These are phyloP conservation scores for Globisporangium uncinulatum DNA, from an alignment of 352 stramenopile species.

Conservation along the genomic window DNA sequence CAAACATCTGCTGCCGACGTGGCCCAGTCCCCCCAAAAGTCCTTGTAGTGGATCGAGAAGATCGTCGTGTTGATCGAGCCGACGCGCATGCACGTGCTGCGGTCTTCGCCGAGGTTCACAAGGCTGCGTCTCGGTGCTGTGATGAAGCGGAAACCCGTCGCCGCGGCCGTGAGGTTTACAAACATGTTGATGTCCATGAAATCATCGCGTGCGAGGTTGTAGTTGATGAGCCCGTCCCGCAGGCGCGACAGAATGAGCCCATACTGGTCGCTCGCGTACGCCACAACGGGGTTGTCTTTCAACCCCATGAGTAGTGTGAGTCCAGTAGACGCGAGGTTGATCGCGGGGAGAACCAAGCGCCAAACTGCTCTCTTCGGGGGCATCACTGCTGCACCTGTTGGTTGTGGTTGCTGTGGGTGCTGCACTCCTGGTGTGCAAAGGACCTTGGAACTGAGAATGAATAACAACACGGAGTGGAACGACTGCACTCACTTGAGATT, in stretches of 20 bases:
- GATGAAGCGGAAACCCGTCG: conserved; percentile 40
- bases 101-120: conserved; percentile 26
- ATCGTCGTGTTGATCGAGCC: conserved; percentile 34
- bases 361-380: neutral
- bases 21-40: conserved; percentile 35
- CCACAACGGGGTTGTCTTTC: conserved; percentile 45
- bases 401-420: too few relatives aligned
- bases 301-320: conserved; percentile 48
- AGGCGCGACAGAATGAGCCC: conserved; percentile 35
- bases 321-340: conserved; percentile 38
- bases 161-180: conserved; percentile 2
- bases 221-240: conserved; percentile 7
- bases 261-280: conserved; percentile 34
- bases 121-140: conserved; percentile 21
- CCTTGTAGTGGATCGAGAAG: conserved; percentile 27
- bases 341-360: conserved; percentile 13
- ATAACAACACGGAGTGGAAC: too few relatives aligned
- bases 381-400: too few relatives aligned
- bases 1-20: conserved; percentile 24
- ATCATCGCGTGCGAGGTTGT: conserved; percentile 1
- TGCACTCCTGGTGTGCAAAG: too few relatives aligned
- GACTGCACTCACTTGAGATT: too few relatives aligned
- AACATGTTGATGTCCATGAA: neutral
- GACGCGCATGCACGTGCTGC: conserved; percentile 34
- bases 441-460: too few relatives aligned